Conservation (phyloP, 2,329 filamentous ascomycete species). For the Bisporella sp. region DNA sequence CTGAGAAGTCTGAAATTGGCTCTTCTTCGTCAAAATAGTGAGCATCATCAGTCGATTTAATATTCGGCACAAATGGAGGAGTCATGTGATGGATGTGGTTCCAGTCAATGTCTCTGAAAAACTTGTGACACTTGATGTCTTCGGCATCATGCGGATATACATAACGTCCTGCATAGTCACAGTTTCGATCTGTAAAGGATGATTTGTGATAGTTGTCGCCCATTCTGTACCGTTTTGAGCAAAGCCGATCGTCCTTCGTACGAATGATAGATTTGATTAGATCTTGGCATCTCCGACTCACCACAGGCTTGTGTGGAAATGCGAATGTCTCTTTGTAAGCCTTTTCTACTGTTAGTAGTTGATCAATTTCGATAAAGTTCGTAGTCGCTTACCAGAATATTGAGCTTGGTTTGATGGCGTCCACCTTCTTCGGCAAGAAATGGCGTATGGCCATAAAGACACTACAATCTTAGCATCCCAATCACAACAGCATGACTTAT, state of each 20-base stretch:
- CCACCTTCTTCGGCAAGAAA: conserved; percentile 71
- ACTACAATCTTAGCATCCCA: conserved; percentile 37
- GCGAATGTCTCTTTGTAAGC: conserved; percentile 62
- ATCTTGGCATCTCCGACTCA: conserved; percentile 68
- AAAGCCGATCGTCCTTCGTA: conserved; percentile 69
- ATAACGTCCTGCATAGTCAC: conserved; percentile 46
- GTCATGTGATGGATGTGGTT: conserved; percentile 59
- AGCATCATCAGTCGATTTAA: conserved; percentile 64
- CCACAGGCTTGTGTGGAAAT: conserved; percentile 60
- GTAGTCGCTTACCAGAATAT: conserved; percentile 63
- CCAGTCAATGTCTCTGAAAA: conserved; percentile 79
- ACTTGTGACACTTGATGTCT: conserved; percentile 83
- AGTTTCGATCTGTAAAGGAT: conserved; percentile 3
- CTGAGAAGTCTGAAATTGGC: conserved; percentile 57
- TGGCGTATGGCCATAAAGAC: conserved; percentile 84
- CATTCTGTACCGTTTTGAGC: conserved; percentile 64
- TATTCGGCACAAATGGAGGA: conserved; percentile 75
- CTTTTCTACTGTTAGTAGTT: conserved; percentile 34
- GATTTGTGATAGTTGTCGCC: conserved; percentile 44
- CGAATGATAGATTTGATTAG: conserved; percentile 67
- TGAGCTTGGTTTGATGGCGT: conserved; percentile 75
- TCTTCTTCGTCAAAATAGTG: conserved; percentile 88
- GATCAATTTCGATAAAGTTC: background rate
- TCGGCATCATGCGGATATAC: conserved; percentile 80
- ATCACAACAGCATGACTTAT: background rate